Conservation (phyloP, 352 stramenopile genomes). For the Elongisporangium anandrum region DNA sequence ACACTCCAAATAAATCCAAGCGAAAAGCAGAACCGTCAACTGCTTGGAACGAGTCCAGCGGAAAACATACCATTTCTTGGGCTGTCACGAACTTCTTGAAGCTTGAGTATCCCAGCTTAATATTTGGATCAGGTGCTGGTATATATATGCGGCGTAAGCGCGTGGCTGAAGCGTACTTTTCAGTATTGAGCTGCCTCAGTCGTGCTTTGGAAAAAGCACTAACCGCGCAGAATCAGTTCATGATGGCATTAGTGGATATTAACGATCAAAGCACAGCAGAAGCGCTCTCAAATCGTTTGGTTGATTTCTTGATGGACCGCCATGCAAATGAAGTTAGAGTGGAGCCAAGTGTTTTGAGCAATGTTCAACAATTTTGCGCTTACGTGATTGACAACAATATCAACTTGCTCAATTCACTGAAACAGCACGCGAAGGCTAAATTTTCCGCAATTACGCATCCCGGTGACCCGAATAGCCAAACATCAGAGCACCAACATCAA, state of each 20-base stretch:
- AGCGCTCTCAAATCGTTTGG: background rate
- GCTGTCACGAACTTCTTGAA: slow-evolving; percentile 30
- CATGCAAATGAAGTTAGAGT: background rate
- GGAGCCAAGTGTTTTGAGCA: background rate
- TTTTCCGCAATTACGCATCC: background rate
- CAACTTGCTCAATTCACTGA: background rate
- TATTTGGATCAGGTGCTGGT: background rate
- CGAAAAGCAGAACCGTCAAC: background rate
- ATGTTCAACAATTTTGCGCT: background rate
- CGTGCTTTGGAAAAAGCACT: slow-evolving; percentile 4
- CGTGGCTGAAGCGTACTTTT: slow-evolving; percentile 8
- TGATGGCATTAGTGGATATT: slow-evolving; percentile 1
- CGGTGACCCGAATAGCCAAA: background rate
- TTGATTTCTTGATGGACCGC: background rate
- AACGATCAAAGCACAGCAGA: background rate
- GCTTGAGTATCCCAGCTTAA: slow-evolving; percentile 8
- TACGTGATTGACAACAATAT: background rate
- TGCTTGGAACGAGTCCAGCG: background rate
- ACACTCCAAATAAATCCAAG: slow-evolving; percentile 1
- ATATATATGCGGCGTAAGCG: slow-evolving; percentile 5
- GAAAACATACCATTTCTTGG: slow-evolving; percentile 27
- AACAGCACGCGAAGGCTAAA: background rate
- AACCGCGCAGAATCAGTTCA: background rate
- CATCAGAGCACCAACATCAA: background rate
- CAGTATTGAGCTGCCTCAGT: slow-evolving; percentile 9